phyloP scores from a whole-genome alignment of 768 basidiomycete species.

The Rhodotorula graminis region DNA sequence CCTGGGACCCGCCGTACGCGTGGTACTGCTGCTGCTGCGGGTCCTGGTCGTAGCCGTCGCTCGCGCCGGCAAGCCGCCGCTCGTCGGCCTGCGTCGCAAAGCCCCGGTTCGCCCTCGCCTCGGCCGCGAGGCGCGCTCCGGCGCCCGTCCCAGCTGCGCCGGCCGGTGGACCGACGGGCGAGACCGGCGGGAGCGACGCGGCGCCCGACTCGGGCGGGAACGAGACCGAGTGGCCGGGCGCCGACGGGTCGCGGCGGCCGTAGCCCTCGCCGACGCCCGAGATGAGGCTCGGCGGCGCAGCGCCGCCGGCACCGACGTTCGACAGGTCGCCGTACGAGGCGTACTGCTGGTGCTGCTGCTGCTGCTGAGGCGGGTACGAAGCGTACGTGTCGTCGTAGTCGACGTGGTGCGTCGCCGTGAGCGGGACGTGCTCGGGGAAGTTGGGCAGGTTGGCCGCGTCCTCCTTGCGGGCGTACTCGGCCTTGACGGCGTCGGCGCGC shows the following conservation, averaged over 20 bases:
- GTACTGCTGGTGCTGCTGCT: neutral
- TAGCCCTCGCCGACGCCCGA: slow-evolving; percentile 43
- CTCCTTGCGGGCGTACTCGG: slow-evolving; percentile 6
- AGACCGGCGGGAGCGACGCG: neutral
- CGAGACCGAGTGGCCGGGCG: slow-evolving; percentile 13
- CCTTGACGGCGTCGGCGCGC: slow-evolving; percentile 24
- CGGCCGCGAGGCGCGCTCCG: slow-evolving; percentile 16
- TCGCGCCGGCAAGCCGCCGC: neutral
- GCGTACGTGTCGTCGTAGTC: slow-evolving; percentile 9
- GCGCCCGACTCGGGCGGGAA: slow-evolving; percentile 2
- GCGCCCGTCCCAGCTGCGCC: neutral
- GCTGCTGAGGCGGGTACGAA: neutral
- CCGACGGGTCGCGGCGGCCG: slow-evolving; percentile 16
- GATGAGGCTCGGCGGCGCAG: slow-evolving; percentile 41
- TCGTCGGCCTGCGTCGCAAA: neutral
- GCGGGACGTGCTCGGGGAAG: slow-evolving; percentile 31
- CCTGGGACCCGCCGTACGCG: neutral
- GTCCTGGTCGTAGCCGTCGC: slow-evolving; percentile 22
- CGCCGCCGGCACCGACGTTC: neutral
- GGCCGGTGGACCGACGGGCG: no score
- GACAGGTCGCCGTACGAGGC: neutral
- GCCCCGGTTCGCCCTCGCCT: slow-evolving; percentile 20
- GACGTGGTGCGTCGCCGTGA: slow-evolving; percentile 8
- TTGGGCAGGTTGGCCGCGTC: slow-evolving; percentile 3
- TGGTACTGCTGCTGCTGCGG: neutral